Evolutionary conservation across 2,329 filamentous ascomycete species (phyloP), one percentile per base, ranked within the genome.

Genomic region (Aspergillus glaucus): DNA sequence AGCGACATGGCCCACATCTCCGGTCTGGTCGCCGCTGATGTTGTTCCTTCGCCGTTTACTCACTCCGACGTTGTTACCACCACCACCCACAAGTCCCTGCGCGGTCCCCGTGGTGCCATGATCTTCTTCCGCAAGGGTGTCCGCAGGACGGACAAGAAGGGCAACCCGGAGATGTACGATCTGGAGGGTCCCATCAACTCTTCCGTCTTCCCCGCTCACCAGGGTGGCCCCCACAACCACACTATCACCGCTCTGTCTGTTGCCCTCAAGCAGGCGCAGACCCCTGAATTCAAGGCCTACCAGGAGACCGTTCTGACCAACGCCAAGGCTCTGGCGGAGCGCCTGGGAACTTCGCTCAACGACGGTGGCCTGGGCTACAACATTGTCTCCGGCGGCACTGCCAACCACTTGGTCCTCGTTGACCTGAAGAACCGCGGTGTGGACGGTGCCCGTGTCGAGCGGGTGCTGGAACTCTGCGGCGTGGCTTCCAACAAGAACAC

Each of bases 401-500:
- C 98, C 76, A 95, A 91, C 66, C 93, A 98, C 78, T 89, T 98
- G 79, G 91, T 98, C 44, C 85, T 98, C 50, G 75, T 98, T 53
- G 93, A 98, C 72, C 84, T 98, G 58, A 91, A 94, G 70, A 84
- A 90, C 66, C 82, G 88, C 68, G 79, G 76, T 55, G 83, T 98
- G 15, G 93, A 98, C 64, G 93, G 93, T 64, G 93, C 93, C 21
- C 85, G 91, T 46, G 89, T 95, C 12, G 91, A 96, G 75, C 85
- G 89, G 43, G 84, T 95, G 14, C 80, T 96, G 21, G 91, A 96
- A 69, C 82, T 95, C 43, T 89, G 94, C 57, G 92, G 92, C 61
- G 92, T 97, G 46, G 93, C 93, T n/a, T 87, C 88, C 67, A 98
- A 98, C 79, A 98, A 98, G 80, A 98, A 98, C 76, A 96, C 93